Conservation (phyloP, 768 basidiomycete genomes). For the Pulveroboletus sp. region DNA sequence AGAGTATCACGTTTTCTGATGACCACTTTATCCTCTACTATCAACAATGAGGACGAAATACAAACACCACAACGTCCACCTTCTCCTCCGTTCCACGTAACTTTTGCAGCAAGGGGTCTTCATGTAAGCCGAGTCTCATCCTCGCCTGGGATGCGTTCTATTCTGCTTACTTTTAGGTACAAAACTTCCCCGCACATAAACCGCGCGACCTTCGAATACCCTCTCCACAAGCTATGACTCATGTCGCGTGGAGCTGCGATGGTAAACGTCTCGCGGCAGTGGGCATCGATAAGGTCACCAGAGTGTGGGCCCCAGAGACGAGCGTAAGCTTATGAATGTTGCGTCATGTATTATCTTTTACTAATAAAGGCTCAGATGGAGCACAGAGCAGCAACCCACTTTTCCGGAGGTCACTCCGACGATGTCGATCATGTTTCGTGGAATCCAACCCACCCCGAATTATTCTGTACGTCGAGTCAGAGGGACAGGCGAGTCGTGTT, state of each 20-base stretch:
- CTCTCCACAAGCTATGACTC: constrained; percentile 60
- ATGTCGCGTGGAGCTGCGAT: constrained; percentile 82
- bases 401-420: constrained; percentile 68
- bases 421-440: constrained; percentile 81
- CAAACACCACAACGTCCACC: constrained; percentile 56
- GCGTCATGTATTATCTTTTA: neutral
- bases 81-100: constrained; percentile 68
- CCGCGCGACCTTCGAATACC: constrained; percentile 69
- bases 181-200: constrained; percentile 75
- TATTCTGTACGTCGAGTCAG: constrained; percentile 76
- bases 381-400: constrained; percentile 56
- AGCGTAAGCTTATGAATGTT: constrained; percentile 46
- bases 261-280: constrained; percentile 78
- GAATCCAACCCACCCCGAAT: constrained; percentile 81
- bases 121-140: constrained; percentile 48
- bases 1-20: constrained; percentile 8
- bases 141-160: constrained; percentile 11
- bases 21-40: constrained; percentile 20
- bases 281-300: constrained; percentile 71
- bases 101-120: constrained; percentile 63
- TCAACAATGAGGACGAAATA: constrained; percentile 51
- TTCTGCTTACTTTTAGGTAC: constrained; percentile 44
- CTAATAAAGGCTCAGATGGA: constrained; percentile 52
- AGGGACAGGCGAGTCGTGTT: constrained; percentile 72
- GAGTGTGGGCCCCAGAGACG: constrained; percentile 77